Base-by-base conservation (phyloP, 441 rosid species). In the Bocquillonia castaneifolia region DNA sequence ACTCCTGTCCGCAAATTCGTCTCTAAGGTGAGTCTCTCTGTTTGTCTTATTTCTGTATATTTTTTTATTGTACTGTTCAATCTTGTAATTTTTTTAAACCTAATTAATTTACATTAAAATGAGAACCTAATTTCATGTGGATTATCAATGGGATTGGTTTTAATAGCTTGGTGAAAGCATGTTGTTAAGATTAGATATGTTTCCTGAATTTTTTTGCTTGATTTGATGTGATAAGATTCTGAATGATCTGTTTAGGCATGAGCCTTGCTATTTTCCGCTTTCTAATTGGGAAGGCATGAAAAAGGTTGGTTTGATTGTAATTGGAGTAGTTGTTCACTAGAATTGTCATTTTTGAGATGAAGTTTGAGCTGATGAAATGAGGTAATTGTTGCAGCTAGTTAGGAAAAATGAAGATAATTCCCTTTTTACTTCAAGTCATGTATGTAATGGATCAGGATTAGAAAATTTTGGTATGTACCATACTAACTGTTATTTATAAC, bases 211-310 rank as follows among this genome's bases (percentile, higher is more conserved):
- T 60, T 53, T 48, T 5, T 14, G 22, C 34, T 59, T 34, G 39
- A 68, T 54, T 61, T 77, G 53, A 64, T 42, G 47, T 78, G 77
- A 74, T 57, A 62, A 60, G 54, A 58, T 64, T 59, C 61, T 20
- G 65, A 64, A 67, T 77, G 50, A 32, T 76, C 48, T 14, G 68
- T 86, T 82, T 81, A 93, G 98, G 66, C 98, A 91, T 66, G 85
- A 91, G 76, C 84, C 96, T 72, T 85, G 31, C 6, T 83, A 78
- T 75, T 52, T 96, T 76, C 86, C 86, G 61, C 94, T 93, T 74
- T 92, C 94, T 59, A 86, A 93, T 65, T 93, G 97, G 97, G 97
- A 93, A 74, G 91, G 97, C 79, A 91, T 93, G 15, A 80, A 74
- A 77, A 89, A 75, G 88, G 98, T 93, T 67, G 32, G 82, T 69